phyloP scores from a whole-genome alignment of 352 stramenopile genomes.

The Phytophthora pistaciae region DNA sequence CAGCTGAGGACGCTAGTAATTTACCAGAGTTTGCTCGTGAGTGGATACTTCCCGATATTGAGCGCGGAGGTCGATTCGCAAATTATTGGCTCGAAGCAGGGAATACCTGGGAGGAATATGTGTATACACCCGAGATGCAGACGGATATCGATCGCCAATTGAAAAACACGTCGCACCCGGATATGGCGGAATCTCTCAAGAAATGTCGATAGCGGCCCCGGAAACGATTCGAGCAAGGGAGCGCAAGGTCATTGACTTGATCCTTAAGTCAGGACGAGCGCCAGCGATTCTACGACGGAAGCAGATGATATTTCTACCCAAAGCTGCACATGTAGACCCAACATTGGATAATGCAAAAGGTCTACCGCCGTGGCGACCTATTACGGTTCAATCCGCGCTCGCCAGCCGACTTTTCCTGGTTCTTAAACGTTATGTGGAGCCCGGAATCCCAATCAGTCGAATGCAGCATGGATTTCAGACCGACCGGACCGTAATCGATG shows the following conservation, averaged over 20 bases:
- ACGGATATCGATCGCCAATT: not conserved
- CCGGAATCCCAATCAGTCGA: not conserved
- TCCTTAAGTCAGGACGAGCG: not conserved
- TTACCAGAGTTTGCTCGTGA: not conserved
- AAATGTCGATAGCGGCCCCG: not conserved
- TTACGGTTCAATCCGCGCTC: not conserved
- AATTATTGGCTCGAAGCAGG: not conserved
- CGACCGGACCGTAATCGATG: not conserved
- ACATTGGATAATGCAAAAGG: not conserved
- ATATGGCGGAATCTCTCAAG: not conserved
- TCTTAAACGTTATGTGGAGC: not conserved
- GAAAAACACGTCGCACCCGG: not conserved
- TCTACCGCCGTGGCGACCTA: not conserved
- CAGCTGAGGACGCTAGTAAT: not conserved
- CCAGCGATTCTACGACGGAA: not conserved
- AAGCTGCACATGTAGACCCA: not conserved
- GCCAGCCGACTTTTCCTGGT: not conserved
- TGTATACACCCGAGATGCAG: not conserved
- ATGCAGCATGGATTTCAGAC: not conserved
- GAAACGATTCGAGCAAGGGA: not conserved
- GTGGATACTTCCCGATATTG: not conserved
- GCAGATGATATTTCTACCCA: not conserved
- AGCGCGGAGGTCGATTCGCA: not conserved
- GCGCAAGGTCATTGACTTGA: not conserved
- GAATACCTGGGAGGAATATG: not conserved